Evolutionary conservation across 768 basidiomycete genomes (phyloP).

Genomic region (Tulasnella sp.): DNA sequence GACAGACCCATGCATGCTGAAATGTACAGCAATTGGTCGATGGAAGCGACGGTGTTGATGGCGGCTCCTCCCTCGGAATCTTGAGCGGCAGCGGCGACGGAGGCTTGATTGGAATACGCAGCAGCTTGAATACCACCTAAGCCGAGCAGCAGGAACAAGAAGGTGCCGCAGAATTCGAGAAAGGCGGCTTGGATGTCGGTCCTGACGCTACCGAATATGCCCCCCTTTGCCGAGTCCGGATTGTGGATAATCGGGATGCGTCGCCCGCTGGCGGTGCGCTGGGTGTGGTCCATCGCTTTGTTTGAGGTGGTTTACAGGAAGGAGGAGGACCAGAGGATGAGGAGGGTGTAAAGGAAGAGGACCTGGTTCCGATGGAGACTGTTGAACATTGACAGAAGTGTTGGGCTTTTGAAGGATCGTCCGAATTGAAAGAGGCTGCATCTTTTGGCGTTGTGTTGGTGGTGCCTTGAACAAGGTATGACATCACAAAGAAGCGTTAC

Average conservation of each 20-base stretch:
- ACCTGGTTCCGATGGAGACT: background rate
- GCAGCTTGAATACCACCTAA: constrained; percentile 38
- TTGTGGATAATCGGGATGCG: background rate
- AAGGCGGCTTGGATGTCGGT: constrained; percentile 29
- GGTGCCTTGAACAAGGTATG: background rate
- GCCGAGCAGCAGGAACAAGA: constrained; percentile 33
- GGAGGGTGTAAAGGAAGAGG: background rate
- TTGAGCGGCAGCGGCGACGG: constrained; percentile 26
- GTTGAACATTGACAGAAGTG: background rate
- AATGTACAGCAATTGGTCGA: constrained; percentile 38
- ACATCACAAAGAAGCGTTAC: constrained; percentile 14
- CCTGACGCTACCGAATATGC: constrained; percentile 22
- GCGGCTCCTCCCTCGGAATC: constrained; percentile 15
- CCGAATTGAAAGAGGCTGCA: background rate
- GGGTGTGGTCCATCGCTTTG: background rate
- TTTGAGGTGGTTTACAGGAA: background rate
- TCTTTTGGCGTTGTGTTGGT: background rate
- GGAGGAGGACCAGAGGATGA: background rate
- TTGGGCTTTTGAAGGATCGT: background rate
- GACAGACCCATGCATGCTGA: constrained; percentile 36
- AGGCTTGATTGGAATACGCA: constrained; percentile 25
- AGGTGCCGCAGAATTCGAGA: constrained; percentile 33
- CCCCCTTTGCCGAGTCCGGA: background rate
- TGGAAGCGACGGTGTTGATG: constrained; percentile 36
- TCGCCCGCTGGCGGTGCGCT: background rate